Evolutionary conservation across 1,284 basidiomycete genomes (phyloP).

Genomic region (Mycena sp.): DNA sequence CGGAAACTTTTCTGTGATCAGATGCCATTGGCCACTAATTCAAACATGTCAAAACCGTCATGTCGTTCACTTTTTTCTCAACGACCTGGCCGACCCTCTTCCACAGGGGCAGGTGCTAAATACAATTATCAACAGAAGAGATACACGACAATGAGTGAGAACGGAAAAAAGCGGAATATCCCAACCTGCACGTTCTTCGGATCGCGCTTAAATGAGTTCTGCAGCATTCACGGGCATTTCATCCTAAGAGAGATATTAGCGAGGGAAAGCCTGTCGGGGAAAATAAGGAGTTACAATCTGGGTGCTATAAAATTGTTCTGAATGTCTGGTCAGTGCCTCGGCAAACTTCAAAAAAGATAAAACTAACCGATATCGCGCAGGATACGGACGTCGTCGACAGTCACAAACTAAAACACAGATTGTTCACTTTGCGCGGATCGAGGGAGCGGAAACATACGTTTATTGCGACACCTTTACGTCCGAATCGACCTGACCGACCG

Average conservation of each 20-base stretch:
- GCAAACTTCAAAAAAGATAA: constrained; percentile 23
- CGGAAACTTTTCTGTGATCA: constrained; percentile 18
- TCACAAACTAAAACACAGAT: constrained; percentile 75
- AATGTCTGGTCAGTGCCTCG: constrained; percentile 26
- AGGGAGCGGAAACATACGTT: constrained; percentile 63
- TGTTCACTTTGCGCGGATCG: constrained; percentile 20
- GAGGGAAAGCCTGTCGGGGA: constrained; percentile 5
- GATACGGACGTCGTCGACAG: constrained; percentile 90
- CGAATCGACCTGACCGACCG: constrained; percentile 95
- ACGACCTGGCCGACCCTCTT: neutral
- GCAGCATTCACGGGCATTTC: constrained; percentile 96
- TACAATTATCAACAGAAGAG: constrained; percentile 3
- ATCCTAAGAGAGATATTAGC: constrained; percentile 60
- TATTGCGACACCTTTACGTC: constrained; percentile 93
- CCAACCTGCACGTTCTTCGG: neutral
- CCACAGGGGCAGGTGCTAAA: neutral
- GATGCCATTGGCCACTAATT: neutral
- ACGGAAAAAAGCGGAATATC: constrained; percentile 4
- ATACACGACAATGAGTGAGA: constrained; percentile 15
- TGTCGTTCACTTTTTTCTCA: no score
- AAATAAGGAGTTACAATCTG: constrained; percentile 72
- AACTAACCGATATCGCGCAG: constrained; percentile 87
- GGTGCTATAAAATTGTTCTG: constrained; percentile 89
- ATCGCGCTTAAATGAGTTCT: constrained; percentile 72
- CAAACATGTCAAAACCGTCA: constrained; percentile 3